Base-by-base conservation (phyloP, 2,329 filamentous ascomycete genomes). In the Huntiella savannae region DNA sequence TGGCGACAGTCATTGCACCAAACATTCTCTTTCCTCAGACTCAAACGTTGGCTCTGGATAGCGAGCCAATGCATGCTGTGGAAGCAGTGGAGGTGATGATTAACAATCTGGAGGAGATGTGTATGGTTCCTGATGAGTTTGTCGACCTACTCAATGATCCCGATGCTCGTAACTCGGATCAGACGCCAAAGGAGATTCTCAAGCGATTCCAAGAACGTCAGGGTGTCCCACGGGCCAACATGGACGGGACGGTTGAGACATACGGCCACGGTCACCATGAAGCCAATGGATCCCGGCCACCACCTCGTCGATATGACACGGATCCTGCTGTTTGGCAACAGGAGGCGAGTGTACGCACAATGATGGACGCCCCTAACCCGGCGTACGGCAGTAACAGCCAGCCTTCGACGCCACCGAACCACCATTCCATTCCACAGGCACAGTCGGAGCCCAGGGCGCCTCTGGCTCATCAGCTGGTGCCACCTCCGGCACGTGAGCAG, bases 161-260 rank as follows among this genome's bases (percentile, higher is more conserved):
- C 4, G 73, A 73, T 16, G 73, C 94, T 44, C 88, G 92, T 62
- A 49, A 39, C 32, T 84, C 79, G 58, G 88, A 98, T 50, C 79
- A 95, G 51, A 95, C 88, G 1, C 93, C 87, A 4, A 98, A 98
- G 61, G 91, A 98, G 57, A 96, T 98, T 46, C 70, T 98, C 44
- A 93, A 88, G 60, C 77, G 85, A 48, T 95, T 92, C 62, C 86
- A 86, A 43, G 84, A 93, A 57, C 79, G 91, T 51, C 63, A 64
- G 47, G 67, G 68, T 5, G 64, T 69, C 38, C 63, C 77, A 63
- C 63, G 82, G 66, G 46, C 47, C 13, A 65, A 73, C 64, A 63
- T 67, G 61, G 73, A 76, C 62, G 63, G 70, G 56, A 63, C 69
- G 59, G 69, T 76, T 57, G 64, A 70, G 59, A 41, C 40, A 13